Conservation (phyloP, 2,329 filamentous ascomycete genomes). For the Gaeumannomyces tritici region DNA sequence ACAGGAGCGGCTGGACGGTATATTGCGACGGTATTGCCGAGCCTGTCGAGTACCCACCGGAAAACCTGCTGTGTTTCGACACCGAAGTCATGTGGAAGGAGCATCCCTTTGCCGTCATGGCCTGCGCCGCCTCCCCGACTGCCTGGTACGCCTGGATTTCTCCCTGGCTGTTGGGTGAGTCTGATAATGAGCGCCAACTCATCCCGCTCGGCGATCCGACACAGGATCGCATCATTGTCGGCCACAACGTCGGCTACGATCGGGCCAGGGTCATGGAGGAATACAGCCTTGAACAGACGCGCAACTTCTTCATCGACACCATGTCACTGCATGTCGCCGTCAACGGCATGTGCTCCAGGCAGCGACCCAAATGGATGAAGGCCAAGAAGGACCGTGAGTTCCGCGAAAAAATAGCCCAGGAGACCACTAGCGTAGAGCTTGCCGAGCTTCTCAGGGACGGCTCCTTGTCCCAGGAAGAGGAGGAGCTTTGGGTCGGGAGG, state of each 20-base stretch:
- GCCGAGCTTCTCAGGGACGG: conserved; percentile 60
- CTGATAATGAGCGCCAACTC: conserved; percentile 66
- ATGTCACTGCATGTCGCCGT: conserved; percentile 98
- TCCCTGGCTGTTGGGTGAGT: conserved; percentile 84
- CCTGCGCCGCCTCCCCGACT: conserved; percentile 79
- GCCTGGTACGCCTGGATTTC: conserved; percentile 98
- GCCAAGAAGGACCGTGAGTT: conserved; percentile 84
- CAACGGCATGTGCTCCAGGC: conserved; percentile 97
- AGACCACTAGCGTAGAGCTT: conserved; percentile 63
- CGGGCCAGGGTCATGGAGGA: conserved; percentile 82
- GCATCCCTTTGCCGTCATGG: conserved; percentile 90
- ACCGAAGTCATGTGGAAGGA: conserved; percentile 96
- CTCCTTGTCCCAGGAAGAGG: conserved; percentile 68
- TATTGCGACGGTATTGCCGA: conserved; percentile 69
- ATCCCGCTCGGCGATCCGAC: conserved; percentile 76
- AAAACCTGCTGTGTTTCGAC: conserved; percentile 81
- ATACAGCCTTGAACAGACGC: conserved; percentile 73
- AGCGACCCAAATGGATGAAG: conserved; percentile 95
- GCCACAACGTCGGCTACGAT: conserved; percentile 95
- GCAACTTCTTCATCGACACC: conserved; percentile 85
- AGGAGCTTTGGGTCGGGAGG: conserved; percentile 89
- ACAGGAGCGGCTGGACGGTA: conserved; percentile 85
- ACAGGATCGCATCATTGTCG: conserved; percentile 69
- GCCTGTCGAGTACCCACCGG: conserved; percentile 65
- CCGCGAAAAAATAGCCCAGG: conserved; percentile 65